Evolutionary conservation across 805 yeast genomes (phyloP).

Genomic region (Priceomyces haplophilus): DNA sequence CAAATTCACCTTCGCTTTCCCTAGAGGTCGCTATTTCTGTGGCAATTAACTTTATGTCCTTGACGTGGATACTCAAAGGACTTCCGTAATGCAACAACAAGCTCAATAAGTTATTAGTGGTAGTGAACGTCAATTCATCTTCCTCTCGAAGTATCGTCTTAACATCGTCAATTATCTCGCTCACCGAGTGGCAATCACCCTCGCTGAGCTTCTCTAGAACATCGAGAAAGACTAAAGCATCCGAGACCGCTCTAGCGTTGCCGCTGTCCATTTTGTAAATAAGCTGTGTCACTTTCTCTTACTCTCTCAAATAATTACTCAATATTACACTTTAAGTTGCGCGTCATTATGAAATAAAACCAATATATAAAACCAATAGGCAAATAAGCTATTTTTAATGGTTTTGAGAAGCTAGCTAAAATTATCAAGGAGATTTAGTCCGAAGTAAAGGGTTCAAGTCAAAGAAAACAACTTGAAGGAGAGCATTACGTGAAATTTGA

Average conservation of each 20-base stretch:
- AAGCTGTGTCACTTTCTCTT: too few relatives aligned
- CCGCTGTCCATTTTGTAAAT: neutral
- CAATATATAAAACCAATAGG: too few relatives aligned
- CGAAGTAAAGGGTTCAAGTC: too few relatives aligned
- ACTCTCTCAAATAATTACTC: too few relatives aligned
- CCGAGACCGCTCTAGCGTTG: neutral
- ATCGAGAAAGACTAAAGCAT: constrained; percentile 5
- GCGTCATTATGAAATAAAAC: neutral
- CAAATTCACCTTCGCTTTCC: neutral
- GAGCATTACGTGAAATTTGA: too few relatives aligned
- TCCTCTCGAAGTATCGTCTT: constrained; percentile 1
- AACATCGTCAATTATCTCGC: neutral
- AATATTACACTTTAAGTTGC: neutral
- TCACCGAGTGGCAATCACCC: neutral
- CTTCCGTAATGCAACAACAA: constrained; percentile 7
- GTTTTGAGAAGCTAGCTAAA: too few relatives aligned
- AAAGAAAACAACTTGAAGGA: too few relatives aligned
- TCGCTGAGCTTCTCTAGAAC: neutral
- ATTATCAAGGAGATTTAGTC: too few relatives aligned
- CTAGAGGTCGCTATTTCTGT: neutral
- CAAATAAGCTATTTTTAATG: too few relatives aligned
- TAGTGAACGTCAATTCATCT: constrained; percentile 1
- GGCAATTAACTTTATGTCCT: neutral
- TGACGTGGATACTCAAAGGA: constrained; percentile 3
- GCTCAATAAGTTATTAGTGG: constrained; percentile 6